Conservation (phyloP, 192 early-diverging fungal genomes). For the Polychytrium aggregatum region DNA sequence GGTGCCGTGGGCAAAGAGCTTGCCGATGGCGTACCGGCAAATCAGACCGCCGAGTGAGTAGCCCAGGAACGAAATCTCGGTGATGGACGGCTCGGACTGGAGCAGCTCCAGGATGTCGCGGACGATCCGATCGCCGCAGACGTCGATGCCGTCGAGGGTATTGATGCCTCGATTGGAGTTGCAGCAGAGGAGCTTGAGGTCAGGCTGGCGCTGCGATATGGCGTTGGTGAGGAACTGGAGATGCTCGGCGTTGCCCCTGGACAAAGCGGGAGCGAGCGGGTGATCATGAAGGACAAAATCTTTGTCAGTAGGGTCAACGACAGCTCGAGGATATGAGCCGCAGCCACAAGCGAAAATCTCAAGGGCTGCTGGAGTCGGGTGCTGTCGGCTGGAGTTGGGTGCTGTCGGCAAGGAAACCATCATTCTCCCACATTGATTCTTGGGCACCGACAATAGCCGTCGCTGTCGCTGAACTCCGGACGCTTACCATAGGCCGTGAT, state of each 20-base stretch:
- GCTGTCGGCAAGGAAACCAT: too few species aligned
- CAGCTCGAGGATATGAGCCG: neutral
- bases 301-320: neutral
- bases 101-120: conserved; percentile 5
- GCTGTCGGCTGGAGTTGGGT: neutral
- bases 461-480: neutral
- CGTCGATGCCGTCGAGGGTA: conserved; percentile 36
- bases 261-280: too few species aligned
- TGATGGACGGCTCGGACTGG: conserved; percentile 4
- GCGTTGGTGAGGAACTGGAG: too few species aligned
- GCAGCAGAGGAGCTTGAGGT: conserved; percentile 13
- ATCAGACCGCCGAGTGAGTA: conserved; percentile 42
- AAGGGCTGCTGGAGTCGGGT: neutral
- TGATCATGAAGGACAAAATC: neutral
- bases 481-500: conserved; percentile 59
- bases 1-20: conserved; percentile 20
- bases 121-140: conserved; percentile 17
- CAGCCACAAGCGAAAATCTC: neutral
- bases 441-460: neutral
- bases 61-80: conserved; percentile 33
- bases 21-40: conserved; percentile 32
- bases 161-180: conserved; percentile 13
- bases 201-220: neutral
- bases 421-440: too few species aligned
- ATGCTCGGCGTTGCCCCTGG: too few species aligned